Conservation (phyloP, 306 rosid genomes). For the Glycine tomentella region DNA sequence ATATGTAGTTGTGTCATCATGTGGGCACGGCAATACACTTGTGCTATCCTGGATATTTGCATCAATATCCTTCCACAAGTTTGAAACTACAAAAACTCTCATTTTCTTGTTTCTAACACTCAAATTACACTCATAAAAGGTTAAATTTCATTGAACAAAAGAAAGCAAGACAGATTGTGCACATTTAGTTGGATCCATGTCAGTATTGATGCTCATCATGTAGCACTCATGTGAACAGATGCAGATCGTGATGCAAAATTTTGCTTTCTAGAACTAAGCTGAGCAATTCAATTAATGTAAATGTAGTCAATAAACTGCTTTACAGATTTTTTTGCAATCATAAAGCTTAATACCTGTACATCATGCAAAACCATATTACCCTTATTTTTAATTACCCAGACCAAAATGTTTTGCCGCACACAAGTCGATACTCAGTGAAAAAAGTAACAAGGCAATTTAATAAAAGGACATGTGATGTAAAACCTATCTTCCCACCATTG, state of each 20-base stretch:
- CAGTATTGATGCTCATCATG: slow-evolving; percentile 6
- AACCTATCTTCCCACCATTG: slow-evolving; percentile 55
- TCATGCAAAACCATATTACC: slow-evolving; percentile 4
- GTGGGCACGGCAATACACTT: not conserved
- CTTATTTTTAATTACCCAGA: not conserved
- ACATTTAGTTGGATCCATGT: not conserved
- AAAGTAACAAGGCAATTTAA: slow-evolving; percentile 9
- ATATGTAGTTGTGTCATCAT: not conserved
- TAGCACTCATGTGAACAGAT: slow-evolving; percentile 16
- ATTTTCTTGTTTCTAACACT: not conserved
- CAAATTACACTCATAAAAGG: slow-evolving; percentile 12
- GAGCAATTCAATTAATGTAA: not conserved
- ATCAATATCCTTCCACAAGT: not conserved
- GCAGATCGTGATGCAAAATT: not conserved
- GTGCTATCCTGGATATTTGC: not conserved
- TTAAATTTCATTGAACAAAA: not conserved
- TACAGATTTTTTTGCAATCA: not conserved
- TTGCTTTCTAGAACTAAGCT: not conserved
- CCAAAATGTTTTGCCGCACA: not conserved
- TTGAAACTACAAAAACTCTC: not conserved
- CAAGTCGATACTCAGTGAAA: not conserved
- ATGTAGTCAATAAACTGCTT: slow-evolving; percentile 10
- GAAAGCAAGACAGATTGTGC: not conserved
- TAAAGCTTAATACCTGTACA: not conserved
- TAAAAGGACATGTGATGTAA: not conserved